Base-by-base conservation (phyloP, 2,329 filamentous ascomycete genomes). In the Annulohypoxylon truncatum region DNA sequence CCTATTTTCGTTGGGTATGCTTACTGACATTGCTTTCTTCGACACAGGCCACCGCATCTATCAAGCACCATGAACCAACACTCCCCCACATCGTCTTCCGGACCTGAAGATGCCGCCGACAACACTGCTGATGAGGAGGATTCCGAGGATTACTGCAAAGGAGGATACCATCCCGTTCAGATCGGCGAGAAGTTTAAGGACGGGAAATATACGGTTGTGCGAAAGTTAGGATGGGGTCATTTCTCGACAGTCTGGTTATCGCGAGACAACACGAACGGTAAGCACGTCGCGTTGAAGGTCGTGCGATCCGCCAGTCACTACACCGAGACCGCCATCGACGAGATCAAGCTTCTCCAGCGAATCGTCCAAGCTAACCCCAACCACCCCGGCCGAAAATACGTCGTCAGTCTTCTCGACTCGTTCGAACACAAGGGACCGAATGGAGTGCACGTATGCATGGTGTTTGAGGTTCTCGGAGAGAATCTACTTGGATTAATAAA, bases 81-180 rank as follows among this genome's bases (percentile, higher is more conserved):
- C 74, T 95, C 93, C 68, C 92, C 92, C 64, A 91, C 91, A 55
- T 92, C 92, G 56, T 88, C 89, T 60, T 92, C 90, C 66, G 92
- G 92, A 48, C 90, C 89, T 73, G 94, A 95, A 81, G 94, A 97
- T 78, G 86, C 88, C 73, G 89, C 91, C 79, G 94, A 97, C 76
- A 94, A 96, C 78, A 97, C 95, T 38, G 95, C 94, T 77, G 96
- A 98, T 78, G 96, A 99, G 82, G 96, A 99, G 82, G 96, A 99
- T 81, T 97, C 93, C 50, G 95, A 98, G 81, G 96, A 99, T 81
- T 99, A 99, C 84, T 97, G 95, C 87, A 98, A 98, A 82, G 96
- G 96, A 76, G 96, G 96, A 66, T 99, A 98, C 80, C 96, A 99
- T 78, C 96, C 96, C 2, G 96, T 99, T 52, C 87, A 89, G 74